Evolutionary conservation across 495 filamentous ascomycete species (phyloP).

Genomic region (Pyrenula massariospora): DNA sequence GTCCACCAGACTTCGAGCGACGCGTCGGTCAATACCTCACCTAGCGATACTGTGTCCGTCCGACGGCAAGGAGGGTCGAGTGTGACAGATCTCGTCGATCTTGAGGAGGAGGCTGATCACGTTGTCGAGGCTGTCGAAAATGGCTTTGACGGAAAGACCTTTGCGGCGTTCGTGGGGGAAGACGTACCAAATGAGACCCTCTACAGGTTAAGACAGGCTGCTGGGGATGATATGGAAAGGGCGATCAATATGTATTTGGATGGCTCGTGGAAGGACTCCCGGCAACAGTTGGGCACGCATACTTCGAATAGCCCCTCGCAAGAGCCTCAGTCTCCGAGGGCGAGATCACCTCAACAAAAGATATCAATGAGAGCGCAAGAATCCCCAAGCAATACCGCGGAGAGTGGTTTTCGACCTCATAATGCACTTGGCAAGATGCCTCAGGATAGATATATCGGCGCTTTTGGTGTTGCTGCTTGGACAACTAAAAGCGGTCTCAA

Average conservation of each 20-base stretch:
- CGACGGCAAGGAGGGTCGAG: background rate
- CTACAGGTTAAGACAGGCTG: constrained; percentile 39
- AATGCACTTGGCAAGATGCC: constrained; percentile 32
- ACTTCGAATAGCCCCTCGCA: constrained; percentile 4
- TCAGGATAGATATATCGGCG: constrained; percentile 67
- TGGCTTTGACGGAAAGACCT: constrained; percentile 56
- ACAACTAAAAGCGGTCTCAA: constrained; percentile 71
- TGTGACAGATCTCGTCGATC: background rate
- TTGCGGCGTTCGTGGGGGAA: constrained; percentile 61
- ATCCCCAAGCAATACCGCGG: background rate
- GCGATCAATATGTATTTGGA: constrained; percentile 86
- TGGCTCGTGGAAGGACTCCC: constrained; percentile 66
- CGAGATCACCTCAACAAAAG: constrained; percentile 6
- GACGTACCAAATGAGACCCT: constrained; percentile 41
- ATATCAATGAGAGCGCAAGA: background rate
- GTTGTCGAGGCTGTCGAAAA: background rate
- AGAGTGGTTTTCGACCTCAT: constrained; percentile 1
- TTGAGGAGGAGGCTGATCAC: background rate
- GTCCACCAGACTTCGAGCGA: background rate
- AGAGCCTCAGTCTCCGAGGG: background rate
- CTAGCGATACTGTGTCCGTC: background rate
- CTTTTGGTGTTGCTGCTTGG: constrained; percentile 88
- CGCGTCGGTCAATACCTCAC: background rate
- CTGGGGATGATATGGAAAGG: constrained; percentile 49
- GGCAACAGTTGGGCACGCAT: constrained; percentile 2